Conservation (phyloP, 2,329 filamentous ascomycete species). For the Calonectria hongkongensis region DNA sequence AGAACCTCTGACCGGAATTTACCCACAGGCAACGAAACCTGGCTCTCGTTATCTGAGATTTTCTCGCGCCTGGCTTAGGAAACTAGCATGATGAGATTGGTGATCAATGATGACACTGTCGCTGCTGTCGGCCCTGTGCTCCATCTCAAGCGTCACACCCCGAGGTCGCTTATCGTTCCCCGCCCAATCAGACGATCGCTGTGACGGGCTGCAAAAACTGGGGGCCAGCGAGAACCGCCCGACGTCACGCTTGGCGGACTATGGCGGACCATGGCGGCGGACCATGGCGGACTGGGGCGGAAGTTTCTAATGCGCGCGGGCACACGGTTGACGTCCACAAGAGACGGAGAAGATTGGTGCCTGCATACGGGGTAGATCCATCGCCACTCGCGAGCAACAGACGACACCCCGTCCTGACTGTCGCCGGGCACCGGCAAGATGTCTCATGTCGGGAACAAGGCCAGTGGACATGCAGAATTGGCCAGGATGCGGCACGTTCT, state of each 20-base stretch:
- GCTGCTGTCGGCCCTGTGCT: not conserved
- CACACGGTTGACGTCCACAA: not conserved
- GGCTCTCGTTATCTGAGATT: not conserved
- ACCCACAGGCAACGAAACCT: not conserved
- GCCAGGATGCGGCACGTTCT: slow-evolving; percentile 32
- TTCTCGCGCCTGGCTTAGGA: not conserved
- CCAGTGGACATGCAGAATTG: slow-evolving; percentile 19
- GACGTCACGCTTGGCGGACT: slow-evolving; percentile 46
- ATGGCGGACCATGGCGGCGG: slow-evolving; percentile 32
- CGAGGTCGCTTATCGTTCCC: slow-evolving; percentile 41
- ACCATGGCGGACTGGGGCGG: slow-evolving; percentile 33
- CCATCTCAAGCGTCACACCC: slow-evolving; percentile 14
- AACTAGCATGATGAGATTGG: not conserved
- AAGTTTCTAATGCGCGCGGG: slow-evolving; percentile 2
- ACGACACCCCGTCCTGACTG: slow-evolving; percentile 17
- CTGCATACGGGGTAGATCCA: slow-evolving; percentile 1
- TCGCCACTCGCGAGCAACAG: not conserved
- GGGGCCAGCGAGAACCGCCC: slow-evolving; percentile 33
- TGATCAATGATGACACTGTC: not conserved
- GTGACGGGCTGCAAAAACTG: slow-evolving; percentile 39
- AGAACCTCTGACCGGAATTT: not conserved
- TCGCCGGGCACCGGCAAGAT: slow-evolving; percentile 31
- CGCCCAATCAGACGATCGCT: slow-evolving; percentile 45
- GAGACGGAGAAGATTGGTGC: slow-evolving; percentile 22
- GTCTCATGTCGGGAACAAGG: slow-evolving; percentile 15